Evolutionary conservation across 768 basidiomycete genomes (phyloP).

Genomic region (Imleria badia): DNA sequence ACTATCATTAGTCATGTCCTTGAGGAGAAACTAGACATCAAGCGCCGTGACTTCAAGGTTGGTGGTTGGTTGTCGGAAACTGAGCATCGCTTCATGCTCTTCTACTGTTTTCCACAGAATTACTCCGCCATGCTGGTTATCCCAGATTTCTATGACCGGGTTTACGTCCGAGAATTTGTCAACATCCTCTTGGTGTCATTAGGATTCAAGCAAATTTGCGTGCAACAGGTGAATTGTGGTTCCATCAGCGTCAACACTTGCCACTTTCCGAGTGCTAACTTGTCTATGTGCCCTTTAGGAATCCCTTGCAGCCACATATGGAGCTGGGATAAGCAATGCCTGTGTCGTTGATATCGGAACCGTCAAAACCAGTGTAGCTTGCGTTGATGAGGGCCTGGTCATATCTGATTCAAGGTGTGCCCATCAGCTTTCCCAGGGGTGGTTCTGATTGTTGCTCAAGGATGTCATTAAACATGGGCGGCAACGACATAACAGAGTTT

Average conservation of each 20-base stretch:
- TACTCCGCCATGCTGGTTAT: conserved; percentile 87
- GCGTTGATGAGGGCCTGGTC: conserved; percentile 92
- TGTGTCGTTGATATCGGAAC: conserved; percentile 97
- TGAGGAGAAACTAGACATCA: conserved; percentile 58
- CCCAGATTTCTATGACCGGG: conserved; percentile 87
- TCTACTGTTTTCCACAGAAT: conserved; percentile 47
- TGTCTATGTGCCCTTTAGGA: conserved; percentile 50
- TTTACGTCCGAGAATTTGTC: conserved; percentile 77
- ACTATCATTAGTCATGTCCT: conserved; percentile 62
- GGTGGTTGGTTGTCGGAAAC: conserved; percentile 10
- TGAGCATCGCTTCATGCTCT: neutral
- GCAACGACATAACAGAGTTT: conserved; percentile 94
- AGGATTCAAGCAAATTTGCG: conserved; percentile 91
- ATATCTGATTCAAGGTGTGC: conserved; percentile 81
- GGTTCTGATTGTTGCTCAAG: conserved; percentile 35
- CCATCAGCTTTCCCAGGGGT: neutral
- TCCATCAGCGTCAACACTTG: neutral
- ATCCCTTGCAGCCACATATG: conserved; percentile 90
- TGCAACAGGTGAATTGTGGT: conserved; percentile 67
- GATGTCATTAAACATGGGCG: conserved; percentile 83
- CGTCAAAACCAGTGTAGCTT: conserved; percentile 77
- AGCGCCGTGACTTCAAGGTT: conserved; percentile 59
- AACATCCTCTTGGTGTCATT: conserved; percentile 72
- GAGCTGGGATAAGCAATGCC: conserved; percentile 91
- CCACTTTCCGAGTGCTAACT: neutral